Base-by-base conservation (phyloP, 1,139 yeast species). In the Blastobotrys proliferans region DNA sequence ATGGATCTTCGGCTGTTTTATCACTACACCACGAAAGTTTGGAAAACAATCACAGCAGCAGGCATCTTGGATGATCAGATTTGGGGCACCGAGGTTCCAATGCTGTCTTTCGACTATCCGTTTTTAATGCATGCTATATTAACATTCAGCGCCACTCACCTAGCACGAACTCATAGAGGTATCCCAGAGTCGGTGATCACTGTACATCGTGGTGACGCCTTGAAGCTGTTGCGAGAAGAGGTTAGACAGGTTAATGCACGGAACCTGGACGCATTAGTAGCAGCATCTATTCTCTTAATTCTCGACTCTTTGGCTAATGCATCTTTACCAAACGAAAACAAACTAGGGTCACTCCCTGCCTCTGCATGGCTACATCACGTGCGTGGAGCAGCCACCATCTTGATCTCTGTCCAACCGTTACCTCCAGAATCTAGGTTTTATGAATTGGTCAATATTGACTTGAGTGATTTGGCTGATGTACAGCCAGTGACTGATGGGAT, bases 361-460 rank as follows among this genome's bases (percentile, higher is more conserved):
- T 81, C 92, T 6, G 95, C 97, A 0, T 90, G 97, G 97, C 81
- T 90, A 45, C 92, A 87, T 69, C 97, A 90, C 60, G 97, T 90
- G 11, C 85, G 94, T 56, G 97, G 97, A 18, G 96, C 97, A 0
- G 96, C 96, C 3, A 90, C 97, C 0, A 90, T 90, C 38, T 69
- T 90, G 45, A 84, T 95, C 1, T 95, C 97, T 0, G 95, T 88
- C 13, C 88, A 97, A 85, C 96, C 96, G 3, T 69, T 88, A 43
- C 86, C 94, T 13, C 90, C 84, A 51, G 73, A 80, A 16, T 58
- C 65, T n/a, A 51, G 63, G 43, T 66, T 66, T 49, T 64, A 56
- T 50, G 50, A 58, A 30, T 53, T 64, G 40, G 61, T 65, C 40
- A 65, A 64, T 40, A 81, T 84, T 11, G 96, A 87, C 59, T 68